These are phyloP conservation scores for Melampsora americana DNA, from an alignment of 1,284 basidiomycete species.

Conservation along the genomic window DNA sequence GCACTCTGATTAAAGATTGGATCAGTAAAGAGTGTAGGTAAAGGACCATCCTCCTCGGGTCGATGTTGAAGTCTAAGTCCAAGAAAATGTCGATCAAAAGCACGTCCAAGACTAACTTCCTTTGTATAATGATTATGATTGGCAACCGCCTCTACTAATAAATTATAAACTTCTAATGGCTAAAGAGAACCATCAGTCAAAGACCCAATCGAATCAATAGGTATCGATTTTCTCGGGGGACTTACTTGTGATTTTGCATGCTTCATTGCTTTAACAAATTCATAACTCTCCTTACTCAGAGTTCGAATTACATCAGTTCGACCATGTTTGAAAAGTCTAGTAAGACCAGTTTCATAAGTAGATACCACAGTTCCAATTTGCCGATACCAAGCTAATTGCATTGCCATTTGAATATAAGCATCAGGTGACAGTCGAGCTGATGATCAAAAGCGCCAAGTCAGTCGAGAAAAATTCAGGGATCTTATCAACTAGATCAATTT, in stretches of 20 bases:
- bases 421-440: conserved; percentile 69
- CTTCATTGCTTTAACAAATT: conserved; percentile 74
- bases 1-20: conserved; percentile 71
- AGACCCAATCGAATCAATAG: conserved; percentile 5
- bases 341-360: conserved; percentile 92
- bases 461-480: not conserved
- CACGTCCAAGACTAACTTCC: conserved; percentile 75
- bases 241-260: conserved; percentile 60
- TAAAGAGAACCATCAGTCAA: conserved; percentile 6
- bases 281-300: conserved; percentile 70
- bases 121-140: conserved; percentile 74
- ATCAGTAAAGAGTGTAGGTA: conserved; percentile 58
- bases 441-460: not conserved
- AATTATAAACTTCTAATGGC: conserved; percentile 57
- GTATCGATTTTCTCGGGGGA: not conserved
- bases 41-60: conserved; percentile 28
- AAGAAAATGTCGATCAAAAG: conserved; percentile 86
- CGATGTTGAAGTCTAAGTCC: conserved; percentile 64
- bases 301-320: conserved; percentile 89
- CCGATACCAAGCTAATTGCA: conserved; percentile 87
- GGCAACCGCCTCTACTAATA: conserved; percentile 68
- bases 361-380: conserved; percentile 75
- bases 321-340: conserved; percentile 82
- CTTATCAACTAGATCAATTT: not conserved
- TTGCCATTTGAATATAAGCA: conserved; percentile 85